Evolutionary conservation across 805 yeast genomes (phyloP), one percentile per base, ranked within the genome.

Genomic region (Kuraishia capsulata): DNA sequence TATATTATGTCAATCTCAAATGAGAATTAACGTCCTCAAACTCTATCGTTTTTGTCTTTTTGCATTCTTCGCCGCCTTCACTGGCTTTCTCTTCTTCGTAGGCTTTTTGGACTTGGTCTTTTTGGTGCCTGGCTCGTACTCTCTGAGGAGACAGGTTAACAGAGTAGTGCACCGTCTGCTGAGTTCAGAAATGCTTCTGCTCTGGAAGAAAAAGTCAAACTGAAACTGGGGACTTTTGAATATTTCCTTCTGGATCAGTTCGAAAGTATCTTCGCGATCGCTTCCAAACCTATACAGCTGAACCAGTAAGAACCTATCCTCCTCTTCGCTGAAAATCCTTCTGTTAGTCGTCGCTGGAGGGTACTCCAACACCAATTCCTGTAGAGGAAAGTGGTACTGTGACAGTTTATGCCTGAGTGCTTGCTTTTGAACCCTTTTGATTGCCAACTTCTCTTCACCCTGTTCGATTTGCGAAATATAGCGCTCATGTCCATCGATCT

Each of bases 401-500:
- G 82, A 71, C 23, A 92, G 61, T 56, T 90, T 89, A 43, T 81
- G 67, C 50, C 89, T 73, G 39, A 92, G 64, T 16, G 86, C 73
- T 57, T 85, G 95, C 54, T 78, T 84, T 51, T 88, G 96, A 24
- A 78, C 61, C 48, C 71, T 72, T 8, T 71, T 54, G 49, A 75
- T 78, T 35, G 76, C 65, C 20, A 84, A 71, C 56, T 74, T 82
- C 43, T 88, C 96, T 54, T 92, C 97, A 13, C 97, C 98, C 3
- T 73, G 69, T 52, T 88, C 95, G 43, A 92, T 86, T 50, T 80
- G 90, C 16, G 71, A 65, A 39, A 89, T 61, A 57, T 81, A 86
- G 45, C 85, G 73, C 47, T 92, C 98, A 59, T 80, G 81, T 9
- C 96, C 95, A 25, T 90, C 97, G 44, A 92, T 81, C 47, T 80